phyloP scores from a whole-genome alignment of 257 asterid genomes.

The Plantago elongata region DNA sequence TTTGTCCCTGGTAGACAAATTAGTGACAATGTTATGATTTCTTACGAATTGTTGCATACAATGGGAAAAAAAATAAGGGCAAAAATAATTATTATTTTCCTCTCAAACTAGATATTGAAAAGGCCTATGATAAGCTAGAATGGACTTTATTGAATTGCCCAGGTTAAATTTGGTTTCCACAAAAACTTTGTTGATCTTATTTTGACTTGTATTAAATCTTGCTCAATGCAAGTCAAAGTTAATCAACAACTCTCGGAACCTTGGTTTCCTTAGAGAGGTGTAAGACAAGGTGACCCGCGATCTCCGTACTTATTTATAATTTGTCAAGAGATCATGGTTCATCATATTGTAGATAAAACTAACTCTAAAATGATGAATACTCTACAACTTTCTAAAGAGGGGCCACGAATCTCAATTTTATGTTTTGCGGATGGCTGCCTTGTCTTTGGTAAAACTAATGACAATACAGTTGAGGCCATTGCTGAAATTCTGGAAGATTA shows the following conservation, averaged over 20 bases:
- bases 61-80: background rate
- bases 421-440: background rate
- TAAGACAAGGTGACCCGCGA: no score
- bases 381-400: background rate
- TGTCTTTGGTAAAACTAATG: background rate
- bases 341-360: no score
- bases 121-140: no score
- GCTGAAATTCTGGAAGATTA: no score
- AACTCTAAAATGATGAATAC: background rate
- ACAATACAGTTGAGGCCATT: background rate
- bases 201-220: background rate
- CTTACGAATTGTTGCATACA: background rate
- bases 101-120: no score
- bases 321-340: background rate
- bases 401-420: background rate
- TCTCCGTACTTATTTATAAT: background rate
- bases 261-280: background rate
- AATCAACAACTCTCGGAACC: background rate
- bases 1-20: background rate
- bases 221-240: background rate
- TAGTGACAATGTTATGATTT: background rate
- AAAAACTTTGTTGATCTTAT: background rate
- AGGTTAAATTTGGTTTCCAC: background rate
- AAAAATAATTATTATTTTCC: background rate
- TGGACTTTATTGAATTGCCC: no score